These are phyloP conservation scores for Parathielavia appendiculata DNA, from an alignment of 495 filamentous ascomycete genomes.

Conservation along the genomic window DNA sequence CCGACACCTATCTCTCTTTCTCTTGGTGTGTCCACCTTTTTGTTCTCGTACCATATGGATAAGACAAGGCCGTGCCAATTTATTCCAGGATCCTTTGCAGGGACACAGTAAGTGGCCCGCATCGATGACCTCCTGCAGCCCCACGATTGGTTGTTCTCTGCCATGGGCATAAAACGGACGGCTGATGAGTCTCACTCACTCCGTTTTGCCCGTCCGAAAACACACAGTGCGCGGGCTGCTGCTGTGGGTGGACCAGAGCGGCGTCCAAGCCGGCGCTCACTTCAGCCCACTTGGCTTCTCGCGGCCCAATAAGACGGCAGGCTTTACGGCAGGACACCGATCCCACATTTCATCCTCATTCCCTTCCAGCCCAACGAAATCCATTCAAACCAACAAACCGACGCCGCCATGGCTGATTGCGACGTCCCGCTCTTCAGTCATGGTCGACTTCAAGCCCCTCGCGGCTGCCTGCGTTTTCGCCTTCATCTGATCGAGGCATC, in stretches of 20 bases:
- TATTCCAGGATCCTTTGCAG: too few relatives aligned
- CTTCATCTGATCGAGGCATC: neutral
- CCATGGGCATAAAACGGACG: too few relatives aligned
- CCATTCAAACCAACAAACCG: conserved; percentile 1
- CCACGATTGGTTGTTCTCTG: too few relatives aligned
- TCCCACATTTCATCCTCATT: neutral
- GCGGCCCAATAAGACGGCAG: neutral
- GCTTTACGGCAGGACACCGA: neutral
- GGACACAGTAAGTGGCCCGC: too few relatives aligned
- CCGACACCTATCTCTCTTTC: too few relatives aligned
- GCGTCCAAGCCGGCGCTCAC: neutral
- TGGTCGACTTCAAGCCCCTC: neutral
- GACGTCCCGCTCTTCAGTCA: neutral
- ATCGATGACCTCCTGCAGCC: too few relatives aligned
- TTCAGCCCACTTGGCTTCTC: neutral
- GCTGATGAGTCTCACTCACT: too few relatives aligned
- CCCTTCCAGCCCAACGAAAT: neutral
- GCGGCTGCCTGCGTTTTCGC: neutral
- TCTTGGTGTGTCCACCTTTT: too few relatives aligned
- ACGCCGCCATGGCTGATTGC: neutral
- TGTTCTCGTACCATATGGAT: too few relatives aligned
- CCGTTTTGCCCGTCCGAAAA: too few relatives aligned
- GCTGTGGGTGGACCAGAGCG: neutral
- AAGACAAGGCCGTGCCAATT: too few relatives aligned
- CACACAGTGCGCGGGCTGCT: neutral